phyloP scores from a whole-genome alignment of 116 monocot genomes.

The Dioscorea cayenensis region DNA sequence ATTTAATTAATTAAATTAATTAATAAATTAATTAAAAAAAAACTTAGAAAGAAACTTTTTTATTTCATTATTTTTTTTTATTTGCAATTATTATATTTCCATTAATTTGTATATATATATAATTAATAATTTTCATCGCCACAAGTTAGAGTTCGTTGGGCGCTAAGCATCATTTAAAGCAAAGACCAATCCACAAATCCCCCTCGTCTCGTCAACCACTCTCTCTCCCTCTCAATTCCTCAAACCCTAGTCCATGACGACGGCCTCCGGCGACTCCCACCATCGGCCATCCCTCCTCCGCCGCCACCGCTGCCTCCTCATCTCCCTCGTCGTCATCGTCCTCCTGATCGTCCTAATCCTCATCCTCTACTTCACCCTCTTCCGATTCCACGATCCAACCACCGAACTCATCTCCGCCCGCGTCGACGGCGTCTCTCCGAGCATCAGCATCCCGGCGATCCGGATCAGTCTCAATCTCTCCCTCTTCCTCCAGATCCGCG shows the following conservation, averaged over 20 bases:
- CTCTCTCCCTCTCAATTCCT: not conserved
- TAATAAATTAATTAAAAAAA: too few species aligned
- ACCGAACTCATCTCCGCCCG: slow-evolving; percentile 32
- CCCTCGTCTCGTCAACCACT: not conserved
- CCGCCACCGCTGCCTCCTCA: slow-evolving; percentile 12
- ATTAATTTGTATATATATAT: too few species aligned
- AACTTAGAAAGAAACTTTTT: too few species aligned
- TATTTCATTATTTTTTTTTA: too few species aligned
- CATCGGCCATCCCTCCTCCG: not conserved
- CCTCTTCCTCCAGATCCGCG: slow-evolving; percentile 33
- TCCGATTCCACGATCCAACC: slow-evolving; percentile 41
- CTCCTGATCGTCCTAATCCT: slow-evolving; percentile 20
- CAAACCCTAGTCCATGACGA: not conserved
- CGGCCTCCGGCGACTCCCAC: not conserved
- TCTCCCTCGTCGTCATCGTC: slow-evolving; percentile 23
- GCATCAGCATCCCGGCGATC: slow-evolving; percentile 23
- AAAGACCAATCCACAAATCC: too few species aligned
- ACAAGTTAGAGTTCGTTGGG: not conserved
- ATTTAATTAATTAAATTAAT: too few species aligned
- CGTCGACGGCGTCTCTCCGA: slow-evolving; percentile 52
- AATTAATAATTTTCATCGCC: not conserved
- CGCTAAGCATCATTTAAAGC: not conserved
- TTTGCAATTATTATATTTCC: too few species aligned
- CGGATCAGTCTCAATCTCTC: slow-evolving; percentile 57
- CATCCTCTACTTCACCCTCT: slow-evolving; percentile 48